A percentile compares a stretch with the other conserved stretches of the same genome.
These are phyloP conservation scores for Xylariomycetidae sp. DNA, from an alignment of 2,329 filamentous ascomycete species.

Conservation along the genomic window DNA sequence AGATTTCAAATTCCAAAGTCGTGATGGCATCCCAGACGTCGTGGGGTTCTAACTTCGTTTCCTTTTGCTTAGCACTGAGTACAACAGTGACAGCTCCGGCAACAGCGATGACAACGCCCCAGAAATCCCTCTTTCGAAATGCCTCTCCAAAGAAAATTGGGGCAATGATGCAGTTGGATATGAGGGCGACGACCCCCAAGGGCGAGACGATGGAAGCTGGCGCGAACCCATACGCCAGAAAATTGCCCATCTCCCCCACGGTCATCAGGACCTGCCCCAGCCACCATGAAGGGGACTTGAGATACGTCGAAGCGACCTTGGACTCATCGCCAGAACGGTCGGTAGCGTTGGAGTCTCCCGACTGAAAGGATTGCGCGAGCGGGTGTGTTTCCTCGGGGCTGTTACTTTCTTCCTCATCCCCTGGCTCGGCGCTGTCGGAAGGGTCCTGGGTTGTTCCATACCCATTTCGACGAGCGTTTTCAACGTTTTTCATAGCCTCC, in stretches of 20 bases:
- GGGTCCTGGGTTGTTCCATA: constrained; percentile 23
- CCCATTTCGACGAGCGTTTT: constrained; percentile 23
- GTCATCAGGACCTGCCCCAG: constrained; percentile 87
- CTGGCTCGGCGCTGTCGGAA: constrained; percentile 22
- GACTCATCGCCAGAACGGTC: constrained; percentile 30
- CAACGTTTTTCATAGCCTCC: constrained; percentile 45
- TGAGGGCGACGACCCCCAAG: constrained; percentile 89
- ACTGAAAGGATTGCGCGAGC: constrained; percentile 46
- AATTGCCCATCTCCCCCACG: constrained; percentile 90
- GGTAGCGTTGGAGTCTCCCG: constrained; percentile 35
- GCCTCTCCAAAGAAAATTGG: constrained; percentile 89
- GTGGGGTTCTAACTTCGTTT: constrained; percentile 84
- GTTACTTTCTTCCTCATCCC: constrained; percentile 31
- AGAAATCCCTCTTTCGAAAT: constrained; percentile 79
- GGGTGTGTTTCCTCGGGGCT: constrained; percentile 44
- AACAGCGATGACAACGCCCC: constrained; percentile 84
- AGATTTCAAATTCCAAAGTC: constrained; percentile 84
- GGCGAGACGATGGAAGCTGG: constrained; percentile 97
- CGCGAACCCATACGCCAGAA: constrained; percentile 94
- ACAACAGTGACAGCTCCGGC: constrained; percentile 89
- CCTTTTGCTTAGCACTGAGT: constrained; percentile 80
- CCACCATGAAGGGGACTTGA: constrained; percentile 96
- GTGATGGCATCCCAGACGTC: constrained; percentile 89
- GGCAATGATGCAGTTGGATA: constrained; percentile 96
- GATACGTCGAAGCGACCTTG: constrained; percentile 62